A percentile compares a stretch with the other conserved stretches of the same genome.
phyloP scores from a whole-genome alignment of 768 basidiomycete genomes.

The Agaricus subrufescens region DNA sequence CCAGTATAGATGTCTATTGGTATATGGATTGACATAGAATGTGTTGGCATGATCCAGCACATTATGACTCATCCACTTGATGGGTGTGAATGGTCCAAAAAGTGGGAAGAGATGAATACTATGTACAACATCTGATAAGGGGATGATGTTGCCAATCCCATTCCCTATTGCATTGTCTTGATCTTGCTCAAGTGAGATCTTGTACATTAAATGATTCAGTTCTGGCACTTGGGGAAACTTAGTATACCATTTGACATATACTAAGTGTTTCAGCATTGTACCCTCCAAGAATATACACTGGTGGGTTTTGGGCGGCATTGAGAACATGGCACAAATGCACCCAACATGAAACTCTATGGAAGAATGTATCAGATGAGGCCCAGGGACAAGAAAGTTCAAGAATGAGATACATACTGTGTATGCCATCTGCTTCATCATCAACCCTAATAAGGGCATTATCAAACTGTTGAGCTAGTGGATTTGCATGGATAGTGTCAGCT shows the following conservation, averaged over 20 bases:
- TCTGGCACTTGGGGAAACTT: neutral
- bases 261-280: neutral
- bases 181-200: conserved; percentile 10
- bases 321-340: too few species aligned
- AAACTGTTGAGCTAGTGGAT: too few species aligned
- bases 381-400: too few species aligned
- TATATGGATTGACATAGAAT: conserved; percentile 15
- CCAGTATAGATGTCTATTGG: neutral
- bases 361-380: too few species aligned
- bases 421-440: too few species aligned
- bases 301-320: too few species aligned
- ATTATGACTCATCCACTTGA: conserved; percentile 25
- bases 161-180: neutral
- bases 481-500: too few species aligned
- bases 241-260: too few species aligned
- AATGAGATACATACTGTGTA: too few species aligned
- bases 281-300: too few species aligned
- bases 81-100: conserved; percentile 22
- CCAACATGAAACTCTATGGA: too few species aligned
- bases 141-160: conserved; percentile 17
- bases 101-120: conserved; percentile 27
- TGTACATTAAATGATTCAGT: conserved; percentile 13
- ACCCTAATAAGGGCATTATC: too few species aligned
- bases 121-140: conserved; percentile 15
- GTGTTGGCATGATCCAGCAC: conserved; percentile 22